Evolutionary conservation across 2,329 filamentous ascomycete genomes (phyloP).

Genomic region (Aschersonia sp.): DNA sequence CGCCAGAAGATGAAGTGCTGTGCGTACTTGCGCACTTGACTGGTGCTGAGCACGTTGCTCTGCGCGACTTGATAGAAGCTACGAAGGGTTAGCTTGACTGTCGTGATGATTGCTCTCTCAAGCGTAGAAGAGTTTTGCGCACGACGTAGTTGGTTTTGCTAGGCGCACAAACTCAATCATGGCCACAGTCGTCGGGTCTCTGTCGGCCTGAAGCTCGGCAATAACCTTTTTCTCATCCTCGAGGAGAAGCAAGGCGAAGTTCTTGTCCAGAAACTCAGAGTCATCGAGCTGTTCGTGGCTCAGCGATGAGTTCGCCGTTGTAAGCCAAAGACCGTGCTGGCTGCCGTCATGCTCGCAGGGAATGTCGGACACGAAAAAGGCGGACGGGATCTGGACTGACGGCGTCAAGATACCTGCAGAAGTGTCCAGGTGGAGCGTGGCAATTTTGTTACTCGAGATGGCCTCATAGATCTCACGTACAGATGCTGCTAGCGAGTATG

Average conservation of each 20-base stretch:
- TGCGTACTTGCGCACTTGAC: slow-evolving; percentile 74
- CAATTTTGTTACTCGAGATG: slow-evolving; percentile 74
- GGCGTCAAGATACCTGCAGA: slow-evolving; percentile 42
- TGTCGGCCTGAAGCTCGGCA: slow-evolving; percentile 62
- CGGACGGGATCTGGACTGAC: slow-evolving; percentile 50
- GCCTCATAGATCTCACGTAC: slow-evolving; percentile 72
- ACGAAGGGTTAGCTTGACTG: neutral
- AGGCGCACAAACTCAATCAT: slow-evolving; percentile 73
- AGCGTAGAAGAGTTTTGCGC: slow-evolving; percentile 9
- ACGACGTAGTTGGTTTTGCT: slow-evolving; percentile 53
- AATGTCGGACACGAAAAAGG: slow-evolving; percentile 59
- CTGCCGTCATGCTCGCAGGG: slow-evolving; percentile 53
- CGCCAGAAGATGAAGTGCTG: slow-evolving; percentile 95
- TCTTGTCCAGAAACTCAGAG: slow-evolving; percentile 60
- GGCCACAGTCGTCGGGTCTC: slow-evolving; percentile 59
- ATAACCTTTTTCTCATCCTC: slow-evolving; percentile 65
- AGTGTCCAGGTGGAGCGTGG: slow-evolving; percentile 63
- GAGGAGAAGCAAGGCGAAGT: slow-evolving; percentile 75
- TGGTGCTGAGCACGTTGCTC: slow-evolving; percentile 57
- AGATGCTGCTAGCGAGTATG: slow-evolving; percentile 67
- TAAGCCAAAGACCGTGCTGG: slow-evolving; percentile 70
- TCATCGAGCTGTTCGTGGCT: slow-evolving; percentile 55
- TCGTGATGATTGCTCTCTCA: neutral
- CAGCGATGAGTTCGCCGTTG: slow-evolving; percentile 65
- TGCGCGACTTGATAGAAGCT: slow-evolving; percentile 56